Base-by-base conservation (phyloP, 1,284 basidiomycete genomes). In the Cutaneotrichosporon mucoides region DNA sequence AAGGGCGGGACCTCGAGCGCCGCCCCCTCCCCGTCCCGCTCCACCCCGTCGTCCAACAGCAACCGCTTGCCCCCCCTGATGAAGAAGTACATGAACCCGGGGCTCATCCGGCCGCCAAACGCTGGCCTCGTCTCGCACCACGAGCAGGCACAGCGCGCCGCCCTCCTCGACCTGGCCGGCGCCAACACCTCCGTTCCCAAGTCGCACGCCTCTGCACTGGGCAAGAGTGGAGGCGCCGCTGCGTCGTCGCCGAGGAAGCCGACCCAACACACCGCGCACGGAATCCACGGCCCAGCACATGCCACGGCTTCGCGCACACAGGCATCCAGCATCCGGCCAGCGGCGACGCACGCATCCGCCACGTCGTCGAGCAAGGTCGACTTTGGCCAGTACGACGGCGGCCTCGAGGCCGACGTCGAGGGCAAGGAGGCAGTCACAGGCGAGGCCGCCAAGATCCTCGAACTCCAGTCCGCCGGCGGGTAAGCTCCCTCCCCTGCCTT, bases 381-480 rank as follows among this genome's bases (percentile, higher is more conserved):
- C 68, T 88, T 92, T 50, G 92, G 91, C 37, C 82, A 79, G 55
- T 93, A 93, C 73, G 92, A 94, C 65, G 91, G 90, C 10, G 91
- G 90, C 1, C 82, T 92, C 44, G 91, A 93, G 77, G 77, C 83
- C 38, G 92, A 93, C 84, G 72, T 85, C 83, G 52, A 82, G 82
- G 66, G 50, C 3, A 64, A 64, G 44, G 66, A 71, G 36, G 78
- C 78, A 43, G 84, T 89, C 2, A 83, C 81, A 38, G 87, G 88
- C 5, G 86, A 90, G 61, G 86, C 88, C 2, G 89, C 88, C 0
- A 82, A 85, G 67, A 80, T 87, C 10, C 80, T 92, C 5, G 89
- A 88, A 0, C 79, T 92, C 53, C 89, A 92, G 65, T 77, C 83
- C 6, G 82, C 82, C 0, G 51, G 40, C 37, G 78, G 78, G 88